Evolutionary conservation across 2,329 filamentous ascomycete genomes (phyloP).

Genomic region (Fusarium coffeatum): DNA sequence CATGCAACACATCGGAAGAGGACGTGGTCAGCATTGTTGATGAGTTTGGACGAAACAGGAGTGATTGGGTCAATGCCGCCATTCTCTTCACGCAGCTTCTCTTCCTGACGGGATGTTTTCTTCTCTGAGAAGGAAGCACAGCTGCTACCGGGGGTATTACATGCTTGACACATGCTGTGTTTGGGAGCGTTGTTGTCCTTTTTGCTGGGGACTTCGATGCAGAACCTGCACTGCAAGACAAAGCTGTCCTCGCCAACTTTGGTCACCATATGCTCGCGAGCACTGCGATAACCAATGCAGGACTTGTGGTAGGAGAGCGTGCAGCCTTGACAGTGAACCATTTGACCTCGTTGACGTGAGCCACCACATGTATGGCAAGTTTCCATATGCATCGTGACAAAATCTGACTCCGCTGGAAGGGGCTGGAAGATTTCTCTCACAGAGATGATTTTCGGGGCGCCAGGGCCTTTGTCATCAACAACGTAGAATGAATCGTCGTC

Average conservation of each 20-base stretch:
- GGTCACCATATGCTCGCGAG: slow-evolving; percentile 87
- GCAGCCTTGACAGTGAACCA: slow-evolving; percentile 94
- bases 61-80: slow-evolving; percentile 81
- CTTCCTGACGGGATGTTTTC: slow-evolving; percentile 82
- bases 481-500: slow-evolving; percentile 69
- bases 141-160: slow-evolving; percentile 72
- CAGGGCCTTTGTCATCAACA: slow-evolving; percentile 58
- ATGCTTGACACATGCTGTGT: slow-evolving; percentile 77
- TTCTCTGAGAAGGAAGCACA: slow-evolving; percentile 80
- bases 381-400: slow-evolving; percentile 75
- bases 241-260: slow-evolving; percentile 83
- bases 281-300: slow-evolving; percentile 80
- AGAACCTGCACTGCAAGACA: slow-evolving; percentile 89
- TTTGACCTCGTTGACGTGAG: slow-evolving; percentile 65
- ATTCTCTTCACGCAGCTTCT: slow-evolving; percentile 83
- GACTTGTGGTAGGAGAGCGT: slow-evolving; percentile 83
- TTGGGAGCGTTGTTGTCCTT: slow-evolving; percentile 78
- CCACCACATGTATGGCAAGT: slow-evolving; percentile 76
- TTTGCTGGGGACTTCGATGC: slow-evolving; percentile 74
- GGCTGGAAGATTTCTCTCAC: slow-evolving; percentile 80
- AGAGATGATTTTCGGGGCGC: slow-evolving; percentile 67
- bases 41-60: slow-evolving; percentile 66
- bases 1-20: slow-evolving; percentile 87
- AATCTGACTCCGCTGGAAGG: slow-evolving; percentile 70
- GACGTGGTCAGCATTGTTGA: slow-evolving; percentile 82